Percentiles rank a stretch among this genome's conserved stretches.
These are phyloP conservation scores for Chondrostereum purpureum DNA, from an alignment of 1,284 basidiomycete species.

Conservation along the genomic window DNA sequence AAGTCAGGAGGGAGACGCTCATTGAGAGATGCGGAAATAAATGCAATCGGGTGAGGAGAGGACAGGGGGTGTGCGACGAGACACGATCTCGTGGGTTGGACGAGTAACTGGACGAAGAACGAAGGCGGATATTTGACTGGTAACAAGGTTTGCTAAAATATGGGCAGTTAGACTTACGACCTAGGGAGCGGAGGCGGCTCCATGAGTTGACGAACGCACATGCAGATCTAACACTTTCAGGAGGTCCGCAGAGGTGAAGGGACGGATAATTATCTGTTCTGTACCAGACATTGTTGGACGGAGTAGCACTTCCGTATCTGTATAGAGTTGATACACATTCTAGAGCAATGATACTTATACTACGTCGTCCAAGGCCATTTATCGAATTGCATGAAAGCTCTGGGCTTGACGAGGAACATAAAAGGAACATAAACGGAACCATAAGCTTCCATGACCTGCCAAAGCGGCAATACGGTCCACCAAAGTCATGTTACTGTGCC, in stretches of 20 bases:
- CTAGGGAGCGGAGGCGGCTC: not conserved
- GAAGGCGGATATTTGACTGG: constrained; percentile 41
- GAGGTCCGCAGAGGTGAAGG: constrained; percentile 31
- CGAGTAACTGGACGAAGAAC: constrained; percentile 50
- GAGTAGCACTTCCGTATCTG: no score
- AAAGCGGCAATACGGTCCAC: no score
- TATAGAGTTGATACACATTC: no score
- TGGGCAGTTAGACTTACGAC: constrained; percentile 11
- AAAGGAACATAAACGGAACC: no score
- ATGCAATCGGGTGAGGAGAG: constrained; percentile 33
- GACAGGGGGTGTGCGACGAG: constrained; percentile 35
- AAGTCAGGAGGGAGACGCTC: not conserved
- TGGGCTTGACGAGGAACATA: no score
- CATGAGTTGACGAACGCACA: constrained; percentile 26
- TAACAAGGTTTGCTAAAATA: constrained; percentile 30
- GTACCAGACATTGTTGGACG: no score
- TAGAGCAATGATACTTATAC: no score
- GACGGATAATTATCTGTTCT: constrained; percentile 20
- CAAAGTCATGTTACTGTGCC: no score
- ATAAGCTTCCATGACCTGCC: no score
- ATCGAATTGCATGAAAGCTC: no score
- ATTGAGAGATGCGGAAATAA: constrained; percentile 41
- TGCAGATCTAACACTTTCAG: constrained; percentile 37
- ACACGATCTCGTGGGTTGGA: constrained; percentile 41
- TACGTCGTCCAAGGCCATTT: no score